Percentiles rank a stretch among this genome's conserved stretches.
phyloP scores from a whole-genome alignment of 139 green algal species.

The Pleodorina starrii region DNA sequence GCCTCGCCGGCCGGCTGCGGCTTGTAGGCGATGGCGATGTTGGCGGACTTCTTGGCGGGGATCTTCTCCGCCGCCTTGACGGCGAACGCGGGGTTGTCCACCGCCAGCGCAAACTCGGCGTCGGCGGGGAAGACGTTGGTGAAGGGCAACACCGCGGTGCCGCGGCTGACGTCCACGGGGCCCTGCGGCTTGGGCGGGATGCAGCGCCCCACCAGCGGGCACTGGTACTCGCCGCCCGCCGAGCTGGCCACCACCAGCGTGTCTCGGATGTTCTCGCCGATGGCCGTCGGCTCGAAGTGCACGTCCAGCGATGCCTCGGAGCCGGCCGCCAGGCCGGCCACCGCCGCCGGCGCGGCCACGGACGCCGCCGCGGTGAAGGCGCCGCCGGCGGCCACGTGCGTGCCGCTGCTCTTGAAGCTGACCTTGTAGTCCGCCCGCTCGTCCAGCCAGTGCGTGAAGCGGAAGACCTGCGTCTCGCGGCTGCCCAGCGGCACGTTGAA shows the following conservation, averaged over 20 bases:
- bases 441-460: slow-evolving; percentile 81
- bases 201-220: slow-evolving; percentile 78
- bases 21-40: slow-evolving; percentile 76
- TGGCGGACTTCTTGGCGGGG: slow-evolving; percentile 75
- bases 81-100: slow-evolving; percentile 86
- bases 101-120: slow-evolving; percentile 74
- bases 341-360: slow-evolving; percentile 31
- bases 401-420: slow-evolving; percentile 62
- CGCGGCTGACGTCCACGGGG: slow-evolving; percentile 74
- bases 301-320: slow-evolving; percentile 78
- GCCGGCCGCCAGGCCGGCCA: slow-evolving; percentile 51
- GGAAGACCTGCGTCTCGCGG: slow-evolving; percentile 76
- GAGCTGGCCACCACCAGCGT: slow-evolving; percentile 69
- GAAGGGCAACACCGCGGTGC: slow-evolving; percentile 70
- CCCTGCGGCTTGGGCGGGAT: slow-evolving; percentile 83
- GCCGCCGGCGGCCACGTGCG: slow-evolving; percentile 19
- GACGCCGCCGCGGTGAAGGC: slow-evolving; percentile 18
- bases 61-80: slow-evolving; percentile 74
- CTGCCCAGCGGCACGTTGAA: slow-evolving; percentile 82
- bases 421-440: slow-evolving; percentile 84
- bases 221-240: slow-evolving; percentile 75
- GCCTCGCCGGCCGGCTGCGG: slow-evolving; percentile 40
- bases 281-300: slow-evolving; percentile 77
- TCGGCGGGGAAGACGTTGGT: slow-evolving; percentile 84
- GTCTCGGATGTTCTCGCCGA: slow-evolving; percentile 79